Evolutionary conservation across 345 rosid genomes (phyloP).

Genomic region (Nasturtium officinale): DNA sequence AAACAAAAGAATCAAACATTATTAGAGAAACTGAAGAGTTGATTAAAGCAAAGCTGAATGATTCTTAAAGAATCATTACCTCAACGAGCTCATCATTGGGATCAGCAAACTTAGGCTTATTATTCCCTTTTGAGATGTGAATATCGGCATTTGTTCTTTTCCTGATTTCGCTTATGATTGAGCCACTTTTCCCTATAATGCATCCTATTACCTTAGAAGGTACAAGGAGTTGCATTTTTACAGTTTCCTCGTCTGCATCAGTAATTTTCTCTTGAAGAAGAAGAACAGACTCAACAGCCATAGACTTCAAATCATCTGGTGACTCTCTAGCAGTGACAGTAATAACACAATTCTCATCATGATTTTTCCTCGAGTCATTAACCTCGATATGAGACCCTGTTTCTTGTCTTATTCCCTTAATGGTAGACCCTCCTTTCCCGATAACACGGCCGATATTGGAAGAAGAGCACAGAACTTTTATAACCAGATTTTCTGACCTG

Average conservation of each 20-base stretch:
- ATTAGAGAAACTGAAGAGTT: neutral
- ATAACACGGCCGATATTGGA: constrained; percentile 94
- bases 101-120: constrained; percentile 66
- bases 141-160: constrained; percentile 81
- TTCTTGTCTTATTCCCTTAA: constrained; percentile 85
- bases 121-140: constrained; percentile 71
- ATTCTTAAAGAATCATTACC: constrained; percentile 49
- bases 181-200: constrained; percentile 89
- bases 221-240: constrained; percentile 71
- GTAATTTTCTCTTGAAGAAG: constrained; percentile 87
- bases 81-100: constrained; percentile 78
- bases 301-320: constrained; percentile 87
- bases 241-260: constrained; percentile 68
- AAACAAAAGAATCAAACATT: constrained; percentile 21
- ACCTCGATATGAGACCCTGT: constrained; percentile 89
- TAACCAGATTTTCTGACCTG: constrained; percentile 62
- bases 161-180: constrained; percentile 88
- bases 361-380: constrained; percentile 71
- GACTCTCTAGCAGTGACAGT: constrained; percentile 76
- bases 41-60: constrained; percentile 20
- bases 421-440: constrained; percentile 90
- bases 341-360: constrained; percentile 70
- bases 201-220: constrained; percentile 94
- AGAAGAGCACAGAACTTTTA: constrained; percentile 74
- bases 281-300: constrained; percentile 91